Evolutionary conservation across 805 yeast species (phyloP).

Genomic region (Blastobotrys parvus): DNA sequence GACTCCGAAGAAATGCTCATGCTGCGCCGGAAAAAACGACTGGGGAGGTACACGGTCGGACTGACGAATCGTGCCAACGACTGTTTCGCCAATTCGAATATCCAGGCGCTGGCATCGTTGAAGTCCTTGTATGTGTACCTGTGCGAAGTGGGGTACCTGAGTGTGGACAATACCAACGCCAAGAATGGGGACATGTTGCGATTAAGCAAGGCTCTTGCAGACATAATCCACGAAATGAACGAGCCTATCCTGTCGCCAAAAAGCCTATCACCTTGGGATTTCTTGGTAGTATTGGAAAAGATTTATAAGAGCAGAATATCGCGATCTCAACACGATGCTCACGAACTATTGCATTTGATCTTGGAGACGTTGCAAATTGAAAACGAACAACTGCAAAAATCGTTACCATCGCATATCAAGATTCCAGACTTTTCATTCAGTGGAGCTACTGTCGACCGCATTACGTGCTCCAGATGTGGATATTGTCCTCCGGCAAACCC

Average conservation of each 20-base stretch:
- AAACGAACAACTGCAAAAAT: slow-evolving; percentile 25
- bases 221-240: slow-evolving; percentile 39
- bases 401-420: background rate
- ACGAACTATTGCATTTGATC: slow-evolving; percentile 76
- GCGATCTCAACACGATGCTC: slow-evolving; percentile 87
- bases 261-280: slow-evolving; percentile 68
- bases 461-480: slow-evolving; percentile 63
- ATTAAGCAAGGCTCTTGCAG: slow-evolving; percentile 18
- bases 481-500: slow-evolving; percentile 49
- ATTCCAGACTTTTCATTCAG: slow-evolving; percentile 67
- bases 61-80: slow-evolving; percentile 74
- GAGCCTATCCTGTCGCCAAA: slow-evolving; percentile 47
- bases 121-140: slow-evolving; percentile 20
- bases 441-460: slow-evolving; percentile 56
- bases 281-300: slow-evolving; percentile 61
- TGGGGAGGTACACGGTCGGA: slow-evolving; percentile 57
- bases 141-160: slow-evolving; percentile 7
- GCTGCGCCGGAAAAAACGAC: slow-evolving; percentile 26
- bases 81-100: slow-evolving; percentile 84
- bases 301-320: slow-evolving; percentile 70
- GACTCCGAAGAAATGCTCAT: slow-evolving; percentile 9
- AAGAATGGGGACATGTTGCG: background rate
- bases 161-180: background rate
- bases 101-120: slow-evolving; percentile 47
- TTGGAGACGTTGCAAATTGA: slow-evolving; percentile 74